Conservation (phyloP, 306 rosid species). For the Corylus heterophylla region DNA sequence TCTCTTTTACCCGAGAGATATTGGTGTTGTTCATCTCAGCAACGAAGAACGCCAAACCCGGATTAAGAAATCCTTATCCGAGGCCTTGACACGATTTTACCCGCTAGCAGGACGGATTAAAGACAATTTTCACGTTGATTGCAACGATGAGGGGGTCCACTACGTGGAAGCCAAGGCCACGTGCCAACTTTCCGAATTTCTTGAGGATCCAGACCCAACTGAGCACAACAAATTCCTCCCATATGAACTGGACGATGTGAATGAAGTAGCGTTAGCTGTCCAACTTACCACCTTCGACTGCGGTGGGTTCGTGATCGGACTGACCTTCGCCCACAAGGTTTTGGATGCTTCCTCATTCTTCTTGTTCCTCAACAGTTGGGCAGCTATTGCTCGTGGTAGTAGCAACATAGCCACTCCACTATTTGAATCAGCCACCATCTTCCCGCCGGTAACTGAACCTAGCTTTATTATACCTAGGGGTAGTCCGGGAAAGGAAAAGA, state of each 20-base stretch:
- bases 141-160: conserved; percentile 14
- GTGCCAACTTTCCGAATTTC: conserved; percentile 32
- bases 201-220: conserved; percentile 32
- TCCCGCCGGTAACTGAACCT: conserved; percentile 43
- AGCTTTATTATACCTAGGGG: neutral
- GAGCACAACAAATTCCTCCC: conserved; percentile 48
- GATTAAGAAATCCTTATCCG: conserved; percentile 15
- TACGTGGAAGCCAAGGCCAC: conserved; percentile 31
- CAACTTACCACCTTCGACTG: conserved; percentile 31
- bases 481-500: conserved; percentile 17
- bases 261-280: conserved; percentile 40
- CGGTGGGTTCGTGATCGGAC: conserved; percentile 27
- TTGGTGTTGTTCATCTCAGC: neutral
- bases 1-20: conserved; percentile 11
- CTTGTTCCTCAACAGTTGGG: conserved; percentile 33
- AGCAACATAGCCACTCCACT: neutral
- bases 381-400: conserved; percentile 20
- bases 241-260: conserved; percentile 35
- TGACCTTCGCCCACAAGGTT: conserved; percentile 32
- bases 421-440: conserved; percentile 42
- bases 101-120: conserved; percentile 13
- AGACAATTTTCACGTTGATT: conserved; percentile 6
- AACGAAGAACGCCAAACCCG: neutral
- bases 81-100: conserved; percentile 15
- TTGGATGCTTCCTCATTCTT: conserved; percentile 31